These are phyloP conservation scores for Euphorbia tirucalli DNA, from an alignment of 345 rosid genomes.

Conservation along the genomic window DNA sequence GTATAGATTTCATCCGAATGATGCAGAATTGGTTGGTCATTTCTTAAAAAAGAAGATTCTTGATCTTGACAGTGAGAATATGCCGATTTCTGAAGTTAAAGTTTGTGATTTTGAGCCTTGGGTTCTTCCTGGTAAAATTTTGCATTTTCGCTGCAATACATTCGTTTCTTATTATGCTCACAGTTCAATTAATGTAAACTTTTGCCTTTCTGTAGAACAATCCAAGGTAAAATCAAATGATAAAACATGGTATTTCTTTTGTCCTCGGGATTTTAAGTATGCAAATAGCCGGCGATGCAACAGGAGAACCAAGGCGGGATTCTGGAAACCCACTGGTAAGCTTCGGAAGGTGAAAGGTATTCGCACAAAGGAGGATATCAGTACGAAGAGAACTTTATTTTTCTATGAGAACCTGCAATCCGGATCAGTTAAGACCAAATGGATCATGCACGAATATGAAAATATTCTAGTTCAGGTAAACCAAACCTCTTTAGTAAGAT, in stretches of 20 bases:
- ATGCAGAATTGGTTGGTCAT: neutral
- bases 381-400: conserved; percentile 42
- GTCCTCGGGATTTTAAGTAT: conserved; percentile 26
- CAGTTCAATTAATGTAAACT: neutral
- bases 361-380: conserved; percentile 18
- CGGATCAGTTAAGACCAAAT: conserved; percentile 18
- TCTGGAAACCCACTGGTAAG: conserved; percentile 52
- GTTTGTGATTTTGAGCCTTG: conserved; percentile 10
- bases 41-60: neutral
- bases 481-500: neutral
- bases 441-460: conserved; percentile 40
- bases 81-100: conserved; percentile 7
- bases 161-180: neutral
- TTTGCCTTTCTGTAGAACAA: neutral
- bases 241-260: conserved; percentile 41
- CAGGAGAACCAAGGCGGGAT: conserved; percentile 38
- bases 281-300: conserved; percentile 15
- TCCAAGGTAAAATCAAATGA: conserved; percentile 6
- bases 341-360: conserved; percentile 17
- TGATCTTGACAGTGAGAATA: neutral
- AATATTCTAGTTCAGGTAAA: conserved; percentile 17
- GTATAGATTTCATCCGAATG: conserved; percentile 11
- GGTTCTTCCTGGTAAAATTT: conserved; percentile 9
- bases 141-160: neutral
- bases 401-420: conserved; percentile 26